A percentile compares a stretch with the other conserved stretches of the same genome.
Conservation (phyloP, 2,329 filamentous ascomycete species). For the Trichoderma sp. region DNA sequence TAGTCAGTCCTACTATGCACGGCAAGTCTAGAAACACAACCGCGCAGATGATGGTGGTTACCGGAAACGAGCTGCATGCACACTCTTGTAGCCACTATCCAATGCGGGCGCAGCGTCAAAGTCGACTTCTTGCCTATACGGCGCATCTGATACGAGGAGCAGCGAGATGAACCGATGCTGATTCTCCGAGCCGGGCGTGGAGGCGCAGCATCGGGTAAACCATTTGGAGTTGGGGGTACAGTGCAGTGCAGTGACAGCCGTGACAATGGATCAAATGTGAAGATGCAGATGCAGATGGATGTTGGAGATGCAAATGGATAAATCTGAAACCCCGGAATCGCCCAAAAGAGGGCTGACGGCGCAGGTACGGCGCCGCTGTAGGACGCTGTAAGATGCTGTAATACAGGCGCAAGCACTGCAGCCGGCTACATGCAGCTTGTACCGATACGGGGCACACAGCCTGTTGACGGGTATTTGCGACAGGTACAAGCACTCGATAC, state of each 20-base stretch:
- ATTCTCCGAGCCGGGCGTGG: not conserved
- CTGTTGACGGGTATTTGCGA: not conserved
- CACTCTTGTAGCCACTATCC: not conserved
- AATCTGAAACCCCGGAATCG: not conserved
- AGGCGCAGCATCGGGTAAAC: conserved; percentile 2
- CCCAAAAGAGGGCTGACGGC: not conserved
- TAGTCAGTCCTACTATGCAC: not conserved
- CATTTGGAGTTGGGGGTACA: not conserved
- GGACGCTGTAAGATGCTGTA: no score
- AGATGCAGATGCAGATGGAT: not conserved
- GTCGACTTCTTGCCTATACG: not conserved
- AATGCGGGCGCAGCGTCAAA: not conserved
- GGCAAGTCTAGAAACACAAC: not conserved
- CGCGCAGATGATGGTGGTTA: not conserved
- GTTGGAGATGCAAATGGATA: conserved; percentile 10
- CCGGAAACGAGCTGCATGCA: not conserved
- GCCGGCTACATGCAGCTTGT: not conserved
- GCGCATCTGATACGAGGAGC: not conserved
- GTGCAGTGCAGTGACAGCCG: not conserved
- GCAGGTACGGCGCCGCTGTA: conserved; percentile 3
- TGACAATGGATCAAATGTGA: not conserved
- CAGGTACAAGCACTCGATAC: not conserved
- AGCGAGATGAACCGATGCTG: not conserved
- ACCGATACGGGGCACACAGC: not conserved
- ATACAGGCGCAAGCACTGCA: not conserved